phyloP scores from a whole-genome alignment of 345 rosid species.

The Hypericum perforatum region DNA sequence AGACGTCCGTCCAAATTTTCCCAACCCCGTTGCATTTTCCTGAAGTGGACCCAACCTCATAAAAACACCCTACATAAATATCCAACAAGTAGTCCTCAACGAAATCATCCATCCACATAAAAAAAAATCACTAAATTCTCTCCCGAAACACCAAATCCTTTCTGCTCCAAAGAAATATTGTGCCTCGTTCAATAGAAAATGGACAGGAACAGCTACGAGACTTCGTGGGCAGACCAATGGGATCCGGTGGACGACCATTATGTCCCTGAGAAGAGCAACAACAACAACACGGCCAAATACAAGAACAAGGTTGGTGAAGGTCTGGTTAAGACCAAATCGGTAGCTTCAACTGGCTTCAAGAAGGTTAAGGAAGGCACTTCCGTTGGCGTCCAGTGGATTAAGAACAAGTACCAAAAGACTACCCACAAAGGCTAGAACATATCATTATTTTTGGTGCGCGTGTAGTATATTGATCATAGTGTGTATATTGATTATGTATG shows the following conservation, averaged over 20 bases:
- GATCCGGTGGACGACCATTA: conserved; percentile 27
- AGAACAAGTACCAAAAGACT: conserved; percentile 40
- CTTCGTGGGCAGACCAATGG: conserved; percentile 93
- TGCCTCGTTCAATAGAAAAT: conserved; percentile 5
- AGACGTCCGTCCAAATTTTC: no score
- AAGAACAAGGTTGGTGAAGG: conserved; percentile 64
- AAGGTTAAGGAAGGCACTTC: conserved; percentile 50
- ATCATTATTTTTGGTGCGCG: no score
- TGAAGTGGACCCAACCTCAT: no score
- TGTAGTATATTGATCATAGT: no score
- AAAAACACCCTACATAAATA: no score
- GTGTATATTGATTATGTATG: no score
- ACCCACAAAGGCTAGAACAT: conserved; percentile 14
- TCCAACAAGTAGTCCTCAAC: no score
- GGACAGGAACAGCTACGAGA: conserved; percentile 28
- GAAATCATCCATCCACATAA: no score
- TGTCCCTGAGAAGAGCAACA: conserved; percentile 18
- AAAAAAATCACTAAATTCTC: no score
- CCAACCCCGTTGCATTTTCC: no score
- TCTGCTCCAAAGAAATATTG: no score
- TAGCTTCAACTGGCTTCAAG: conserved; percentile 44
- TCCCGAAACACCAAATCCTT: no score
- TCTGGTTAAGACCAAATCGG: conserved; percentile 48
- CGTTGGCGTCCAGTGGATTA: conserved; percentile 51
- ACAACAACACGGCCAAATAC: conserved; percentile 34